Base-by-base conservation (phyloP, 805 yeast species). In the Saturnispora ahearnii region DNA sequence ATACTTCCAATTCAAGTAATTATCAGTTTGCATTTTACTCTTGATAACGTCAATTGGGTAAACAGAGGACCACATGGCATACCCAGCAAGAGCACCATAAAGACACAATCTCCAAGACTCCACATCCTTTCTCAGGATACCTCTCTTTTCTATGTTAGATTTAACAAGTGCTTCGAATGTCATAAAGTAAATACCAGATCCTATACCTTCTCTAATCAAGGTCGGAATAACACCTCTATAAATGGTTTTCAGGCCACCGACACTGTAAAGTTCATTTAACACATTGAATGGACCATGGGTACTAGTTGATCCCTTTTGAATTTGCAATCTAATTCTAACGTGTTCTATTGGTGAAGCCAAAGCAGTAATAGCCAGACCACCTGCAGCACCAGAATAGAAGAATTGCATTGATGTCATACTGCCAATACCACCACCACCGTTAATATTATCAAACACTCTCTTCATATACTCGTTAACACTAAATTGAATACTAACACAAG, bases 381-480 rank as follows among this genome's bases (percentile, higher is more conserved):
- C 96, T n/a, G 84, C 87, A 4, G 82, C 78, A 58, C 99, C 99
- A 61, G 95, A 79, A 18, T 73, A 57, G 67, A 88, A 90, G 58
- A 80, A 89, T 63, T 93, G 96, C 5, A 68, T 53, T 40, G 79
- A 71, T 8, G 78, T 63, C 52, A 89, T 69, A 15, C 59, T 49
- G 13, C 75, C 76, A 26, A 65, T 65, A 43, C 73, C 68, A n/a
- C 65, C 64, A 41, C 73, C 69, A 15, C 64, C 64, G 55, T 76
- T 74, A 22, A 62, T 62, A 46, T 69, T 70, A 42, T 62, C 65
- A 62, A 85, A 89, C 53, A 74, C 70, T 60, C 97, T 74, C 69
- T 93, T 93, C 96, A 91, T 88, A 61, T 76, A 84, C 66, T 93
- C 98, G 62, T 90, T 90, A 34, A 88, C 95, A 43, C 96, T 93